Conservation (phyloP, 2,329 filamentous ascomycete species). For the Lecanicillium sp. region DNA sequence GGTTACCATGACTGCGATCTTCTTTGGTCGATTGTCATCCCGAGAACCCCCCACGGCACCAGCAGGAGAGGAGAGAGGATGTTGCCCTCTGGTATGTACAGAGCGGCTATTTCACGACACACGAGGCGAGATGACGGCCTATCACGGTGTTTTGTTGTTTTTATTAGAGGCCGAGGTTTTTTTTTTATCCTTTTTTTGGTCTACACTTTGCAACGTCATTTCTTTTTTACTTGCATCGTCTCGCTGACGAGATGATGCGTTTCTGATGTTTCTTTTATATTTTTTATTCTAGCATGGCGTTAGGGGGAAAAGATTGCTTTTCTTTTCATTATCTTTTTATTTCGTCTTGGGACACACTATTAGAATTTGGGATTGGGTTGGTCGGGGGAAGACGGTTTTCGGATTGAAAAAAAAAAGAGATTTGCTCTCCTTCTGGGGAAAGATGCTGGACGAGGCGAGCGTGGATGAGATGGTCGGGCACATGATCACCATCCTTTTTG, state of each 20-base stretch:
- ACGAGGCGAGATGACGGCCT: conserved; percentile 17
- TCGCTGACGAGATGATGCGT: neutral
- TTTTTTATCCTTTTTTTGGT: neutral
- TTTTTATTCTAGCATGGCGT: conserved; percentile 28
- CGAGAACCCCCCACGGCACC: too few species aligned
- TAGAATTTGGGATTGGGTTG: too few species aligned
- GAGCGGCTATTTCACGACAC: conserved; percentile 26
- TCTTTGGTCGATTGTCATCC: neutral
- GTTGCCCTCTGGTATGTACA: conserved; percentile 26
- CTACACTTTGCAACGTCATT: neutral
- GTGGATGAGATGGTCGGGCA: too few species aligned
- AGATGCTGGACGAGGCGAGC: too few species aligned
- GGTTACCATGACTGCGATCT: neutral
- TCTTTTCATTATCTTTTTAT: too few species aligned
- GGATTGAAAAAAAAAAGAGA: too few species aligned
- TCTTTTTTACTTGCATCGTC: neutral
- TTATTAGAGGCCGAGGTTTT: neutral
- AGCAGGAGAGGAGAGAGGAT: too few species aligned
- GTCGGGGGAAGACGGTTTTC: too few species aligned
- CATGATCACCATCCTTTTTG: too few species aligned
- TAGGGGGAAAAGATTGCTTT: conserved; percentile 21
- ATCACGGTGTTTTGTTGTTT: conserved; percentile 15
- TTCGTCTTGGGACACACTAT: too few species aligned
- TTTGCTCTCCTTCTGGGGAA: too few species aligned
- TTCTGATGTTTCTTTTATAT: conserved; percentile 8